Evolutionary conservation across 202 grass and related monocot genomes (phyloP).

Genomic region (Saccharum hybrid): DNA sequence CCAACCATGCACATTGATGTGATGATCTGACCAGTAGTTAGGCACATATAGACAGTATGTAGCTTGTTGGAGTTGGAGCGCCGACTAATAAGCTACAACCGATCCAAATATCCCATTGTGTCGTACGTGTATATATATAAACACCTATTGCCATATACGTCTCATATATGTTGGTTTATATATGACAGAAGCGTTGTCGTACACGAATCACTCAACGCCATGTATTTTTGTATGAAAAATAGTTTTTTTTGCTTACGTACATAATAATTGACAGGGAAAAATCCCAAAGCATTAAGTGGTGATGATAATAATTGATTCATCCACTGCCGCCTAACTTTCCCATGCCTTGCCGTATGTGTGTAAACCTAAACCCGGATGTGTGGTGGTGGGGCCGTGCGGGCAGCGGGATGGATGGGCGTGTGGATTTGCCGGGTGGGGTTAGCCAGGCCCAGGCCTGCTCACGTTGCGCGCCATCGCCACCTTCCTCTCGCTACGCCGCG

Average conservation of each 20-base stretch:
- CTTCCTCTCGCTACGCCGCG: constrained; percentile 50
- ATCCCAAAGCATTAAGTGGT: neutral
- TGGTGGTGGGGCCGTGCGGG: neutral
- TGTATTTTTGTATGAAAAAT: neutral
- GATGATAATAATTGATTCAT: neutral
- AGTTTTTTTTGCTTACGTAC: neutral
- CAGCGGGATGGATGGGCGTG: neutral
- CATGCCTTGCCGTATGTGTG: neutral
- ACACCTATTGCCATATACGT: neutral
- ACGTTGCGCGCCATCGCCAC: constrained; percentile 66
- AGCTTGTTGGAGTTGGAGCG: neutral
- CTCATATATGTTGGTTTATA: neutral
- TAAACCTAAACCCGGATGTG: neutral
- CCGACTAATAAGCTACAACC: neutral
- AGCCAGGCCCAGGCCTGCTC: neutral
- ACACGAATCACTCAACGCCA: neutral
- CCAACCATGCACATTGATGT: neutral
- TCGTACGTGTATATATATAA: too few relatives aligned
- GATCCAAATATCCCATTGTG: neutral
- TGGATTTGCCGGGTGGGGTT: constrained; percentile 26
- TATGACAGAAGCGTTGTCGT: neutral
- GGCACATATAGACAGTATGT: neutral
- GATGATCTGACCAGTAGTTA: neutral
- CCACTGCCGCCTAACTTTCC: neutral
- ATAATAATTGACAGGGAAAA: neutral